These are phyloP conservation scores for Calamus simplicifolius DNA, from an alignment of 176 grass and related monocot species.

Conservation along the genomic window DNA sequence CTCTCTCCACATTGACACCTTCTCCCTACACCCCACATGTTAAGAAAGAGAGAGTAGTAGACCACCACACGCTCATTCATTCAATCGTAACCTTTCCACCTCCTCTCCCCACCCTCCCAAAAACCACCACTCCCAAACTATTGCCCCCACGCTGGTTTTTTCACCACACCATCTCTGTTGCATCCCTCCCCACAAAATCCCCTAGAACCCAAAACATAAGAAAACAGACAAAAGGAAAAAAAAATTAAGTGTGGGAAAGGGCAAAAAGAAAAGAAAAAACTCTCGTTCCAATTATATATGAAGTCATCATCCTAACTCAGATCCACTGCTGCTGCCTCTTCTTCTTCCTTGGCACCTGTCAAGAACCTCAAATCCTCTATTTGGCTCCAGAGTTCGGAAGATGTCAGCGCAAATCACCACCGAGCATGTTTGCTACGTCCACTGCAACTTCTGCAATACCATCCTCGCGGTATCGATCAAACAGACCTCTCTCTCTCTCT, in stretches of 20 bases:
- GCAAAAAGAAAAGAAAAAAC: no score
- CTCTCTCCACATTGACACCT: no score
- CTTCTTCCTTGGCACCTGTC: neutral
- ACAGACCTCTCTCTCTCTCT: neutral
- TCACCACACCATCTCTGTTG: conserved; percentile 12
- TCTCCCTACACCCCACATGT: no score
- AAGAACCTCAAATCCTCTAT: neutral
- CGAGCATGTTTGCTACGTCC: conserved; percentile 57
- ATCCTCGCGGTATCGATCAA: conserved; percentile 44
- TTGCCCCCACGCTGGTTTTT: conserved; percentile 17
- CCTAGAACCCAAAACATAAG: conserved; percentile 16
- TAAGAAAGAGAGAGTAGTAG: neutral
- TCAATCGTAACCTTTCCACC: conserved; percentile 13
- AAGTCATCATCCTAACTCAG: conserved; percentile 16
- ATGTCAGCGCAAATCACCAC: conserved; percentile 41
- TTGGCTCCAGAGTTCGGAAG: conserved; percentile 1
- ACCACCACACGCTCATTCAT: conserved; percentile 11
- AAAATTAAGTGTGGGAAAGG: no score
- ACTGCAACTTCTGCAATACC: conserved; percentile 75
- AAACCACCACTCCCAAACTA: conserved; percentile 4
- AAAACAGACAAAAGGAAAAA: no score
- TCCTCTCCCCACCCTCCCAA: neutral
- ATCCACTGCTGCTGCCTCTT: conserved; percentile 2
- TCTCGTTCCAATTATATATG: no score
- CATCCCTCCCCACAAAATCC: conserved; percentile 28